phyloP scores from a whole-genome alignment of 768 basidiomycete genomes.

The Boletus vermiculosoides region DNA sequence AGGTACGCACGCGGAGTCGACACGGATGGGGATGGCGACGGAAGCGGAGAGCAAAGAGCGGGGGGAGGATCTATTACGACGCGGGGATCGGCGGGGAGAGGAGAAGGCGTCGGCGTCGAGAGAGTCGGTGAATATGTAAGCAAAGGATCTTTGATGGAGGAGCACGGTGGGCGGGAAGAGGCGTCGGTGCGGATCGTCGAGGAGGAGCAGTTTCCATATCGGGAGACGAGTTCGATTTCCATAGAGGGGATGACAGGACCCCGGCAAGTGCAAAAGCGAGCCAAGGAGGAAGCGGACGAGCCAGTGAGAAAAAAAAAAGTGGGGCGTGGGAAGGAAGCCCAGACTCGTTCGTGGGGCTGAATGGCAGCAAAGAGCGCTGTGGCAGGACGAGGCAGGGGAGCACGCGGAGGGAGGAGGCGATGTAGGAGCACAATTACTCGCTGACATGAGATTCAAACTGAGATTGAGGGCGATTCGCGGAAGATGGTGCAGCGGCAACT shows the following conservation, averaged over 20 bases:
- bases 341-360: not conserved
- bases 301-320: slow-evolving; percentile 15
- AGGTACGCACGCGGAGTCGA: not conserved
- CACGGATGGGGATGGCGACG: slow-evolving; percentile 11
- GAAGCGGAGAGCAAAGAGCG: slow-evolving; percentile 15
- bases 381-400: slow-evolving; percentile 21
- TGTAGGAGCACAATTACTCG: slow-evolving; percentile 19
- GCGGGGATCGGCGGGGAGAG: slow-evolving; percentile 22
- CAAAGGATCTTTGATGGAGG: slow-evolving; percentile 11
- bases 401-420: slow-evolving; percentile 17
- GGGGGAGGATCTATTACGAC: slow-evolving; percentile 3
- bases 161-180: slow-evolving; percentile 8
- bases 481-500: slow-evolving; percentile 37
- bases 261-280: slow-evolving; percentile 30
- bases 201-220: slow-evolving; percentile 17
- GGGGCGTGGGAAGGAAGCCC: slow-evolving; percentile 16
- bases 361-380: slow-evolving; percentile 29
- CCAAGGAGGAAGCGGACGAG: slow-evolving; percentile 29
- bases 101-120: slow-evolving; percentile 16
- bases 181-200: slow-evolving; percentile 34
- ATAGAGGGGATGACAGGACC: slow-evolving; percentile 25
- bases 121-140: slow-evolving; percentile 28
- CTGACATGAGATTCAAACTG: slow-evolving; percentile 30
- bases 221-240: slow-evolving; percentile 20
- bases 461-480: slow-evolving; percentile 33